A percentile compares a stretch with the other conserved stretches of the same genome.
Conservation (phyloP, 495 filamentous ascomycete genomes). For the Aspergillus bertholletiae region DNA sequence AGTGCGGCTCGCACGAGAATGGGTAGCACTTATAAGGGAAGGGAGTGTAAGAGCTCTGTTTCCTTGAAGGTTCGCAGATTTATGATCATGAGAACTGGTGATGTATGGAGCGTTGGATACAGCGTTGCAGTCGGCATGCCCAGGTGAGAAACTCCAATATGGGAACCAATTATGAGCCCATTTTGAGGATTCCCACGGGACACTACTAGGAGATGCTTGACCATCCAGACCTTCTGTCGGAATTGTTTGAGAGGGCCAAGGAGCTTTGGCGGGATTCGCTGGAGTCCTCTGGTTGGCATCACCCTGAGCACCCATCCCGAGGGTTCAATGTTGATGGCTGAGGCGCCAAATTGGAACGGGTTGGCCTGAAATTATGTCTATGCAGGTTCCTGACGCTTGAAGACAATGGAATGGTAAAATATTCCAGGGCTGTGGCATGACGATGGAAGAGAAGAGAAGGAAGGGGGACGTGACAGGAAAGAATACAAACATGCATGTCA, state of each 20-base stretch:
- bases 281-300: too few species aligned
- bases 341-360: too few species aligned
- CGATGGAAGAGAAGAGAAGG: background rate
- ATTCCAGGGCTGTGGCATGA: too few species aligned
- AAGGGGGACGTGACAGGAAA: background rate
- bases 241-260: background rate
- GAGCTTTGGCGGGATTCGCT: too few species aligned
- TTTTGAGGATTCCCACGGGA: background rate
- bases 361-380: too few species aligned
- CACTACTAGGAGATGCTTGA: background rate
- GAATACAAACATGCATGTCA: background rate
- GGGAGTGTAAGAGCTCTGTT: background rate
- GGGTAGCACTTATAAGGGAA: background rate
- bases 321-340: too few species aligned
- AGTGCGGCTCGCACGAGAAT: background rate
- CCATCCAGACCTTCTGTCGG: background rate
- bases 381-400: too few species aligned
- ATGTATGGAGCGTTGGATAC: background rate
- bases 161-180: conserved; percentile 7
- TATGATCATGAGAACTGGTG: background rate
- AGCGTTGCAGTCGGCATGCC: background rate
- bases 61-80: background rate
- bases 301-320: too few species aligned
- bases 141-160: background rate
- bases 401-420: too few species aligned